Base-by-base conservation (phyloP, 2,329 filamentous ascomycete genomes). In the Cordyceps pruinosa region DNA sequence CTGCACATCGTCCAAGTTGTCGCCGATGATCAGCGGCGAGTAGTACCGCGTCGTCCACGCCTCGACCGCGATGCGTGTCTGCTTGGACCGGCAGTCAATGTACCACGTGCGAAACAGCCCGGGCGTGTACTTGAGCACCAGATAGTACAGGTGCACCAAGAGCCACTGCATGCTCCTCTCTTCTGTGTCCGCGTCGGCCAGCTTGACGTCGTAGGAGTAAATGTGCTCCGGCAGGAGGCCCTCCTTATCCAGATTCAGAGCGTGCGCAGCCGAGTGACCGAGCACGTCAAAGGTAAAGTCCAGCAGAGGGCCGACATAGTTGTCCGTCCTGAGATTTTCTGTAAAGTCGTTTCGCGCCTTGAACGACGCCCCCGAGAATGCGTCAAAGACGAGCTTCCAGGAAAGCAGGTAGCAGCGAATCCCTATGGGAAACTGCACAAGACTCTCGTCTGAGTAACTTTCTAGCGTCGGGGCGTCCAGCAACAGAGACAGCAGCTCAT, bases 381-480 rank as follows among this genome's bases (percentile, higher is more conserved):
- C 87, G 64, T 96, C 90, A 67, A 96, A 97, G 0, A 97, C 80
- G 1, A 97, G 77, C 61, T 89, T 83, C 94, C 94, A 99, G 12
- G 90, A 88, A 28, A 96, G 77, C 3, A 99, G 78, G 66, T 97
- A 99, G 10, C 86, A 84, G 53, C 90, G 84, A 48, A 96, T 77
- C 0, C 81, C 68, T 1, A 83, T 75, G 12, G 90, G 90, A 64
- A 92, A 88, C 17, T 82, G 77, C 5, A 85, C 79, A 23, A 91
- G 83, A 35, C 80, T 76, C 9, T 86, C 81, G 47, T 88, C 84
- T 0, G 81, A 77, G 46, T 90, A 82, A 13, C 78, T 77, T n/a
- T 87, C 81, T 3, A 89, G 76, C 0, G 85, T 85, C 1, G 93
- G 89, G 0, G 88, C 80, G 60, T 95, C 88, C 0, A 95, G 79